phyloP scores from a whole-genome alignment of 441 rosid species.

The Pelargonium fulgidum region DNA sequence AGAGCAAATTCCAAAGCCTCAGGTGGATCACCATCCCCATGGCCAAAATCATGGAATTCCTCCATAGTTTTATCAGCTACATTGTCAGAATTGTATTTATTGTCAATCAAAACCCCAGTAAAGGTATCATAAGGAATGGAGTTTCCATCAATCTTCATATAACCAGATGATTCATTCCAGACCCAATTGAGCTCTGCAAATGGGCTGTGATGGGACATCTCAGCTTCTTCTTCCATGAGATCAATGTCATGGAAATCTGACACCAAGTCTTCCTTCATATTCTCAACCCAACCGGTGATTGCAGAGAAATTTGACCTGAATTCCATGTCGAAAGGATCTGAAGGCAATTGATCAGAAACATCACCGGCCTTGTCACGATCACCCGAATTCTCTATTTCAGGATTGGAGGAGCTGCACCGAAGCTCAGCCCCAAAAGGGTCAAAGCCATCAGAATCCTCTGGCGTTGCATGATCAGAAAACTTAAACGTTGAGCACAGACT shows the following conservation, averaged over 20 bases:
- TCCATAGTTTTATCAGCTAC: neutral
- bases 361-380: neutral
- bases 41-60: neutral
- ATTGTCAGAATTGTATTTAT: neutral
- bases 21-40: slow-evolving; percentile 24
- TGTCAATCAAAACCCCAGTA: neutral
- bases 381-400: slow-evolving; percentile 2
- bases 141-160: slow-evolving; percentile 1
- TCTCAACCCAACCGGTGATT: neutral
- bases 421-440: neutral
- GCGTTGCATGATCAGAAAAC: neutral
- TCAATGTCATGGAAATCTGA: neutral
- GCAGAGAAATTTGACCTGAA: neutral
- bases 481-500: neutral
- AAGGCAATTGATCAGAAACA: neutral
- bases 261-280: neutral
- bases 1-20: slow-evolving; percentile 31
- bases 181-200: neutral
- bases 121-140: neutral
- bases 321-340: neutral
- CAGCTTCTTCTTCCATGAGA: neutral
- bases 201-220: neutral
- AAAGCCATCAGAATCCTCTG: neutral
- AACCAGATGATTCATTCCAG: neutral
- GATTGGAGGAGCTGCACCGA: neutral